Base-by-base conservation (phyloP, 768 basidiomycete genomes). In the Suillus occidentalis region DNA sequence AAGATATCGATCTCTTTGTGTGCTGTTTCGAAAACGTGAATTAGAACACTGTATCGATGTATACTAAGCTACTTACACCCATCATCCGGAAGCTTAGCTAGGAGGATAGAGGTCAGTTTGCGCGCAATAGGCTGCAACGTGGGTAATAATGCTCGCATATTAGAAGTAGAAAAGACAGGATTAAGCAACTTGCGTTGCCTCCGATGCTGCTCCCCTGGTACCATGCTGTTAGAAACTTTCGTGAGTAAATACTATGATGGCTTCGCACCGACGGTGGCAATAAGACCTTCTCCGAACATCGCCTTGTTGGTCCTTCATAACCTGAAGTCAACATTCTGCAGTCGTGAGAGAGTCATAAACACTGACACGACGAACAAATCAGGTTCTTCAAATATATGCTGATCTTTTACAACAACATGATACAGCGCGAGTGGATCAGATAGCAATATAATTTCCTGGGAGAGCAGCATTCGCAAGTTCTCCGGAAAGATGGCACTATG, bases 391-490 rank as follows among this genome's bases (percentile, higher is more conserved):
- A 80, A 86, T 8, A 80, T 75, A 49, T 82, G 78, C 66, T 83
- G 82, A 39, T 85, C 84, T 67, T 82, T 84, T 1, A 36, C 34
- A 8, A 80, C 61, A 45, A 86, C 81, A 28, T 75, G 79, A 39
- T 83, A 81, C 18, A 86, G 67, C 1, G 84, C 84, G 10, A 70
- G 71, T 2, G 84, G 83, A 69, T 86, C 85, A 45, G 77, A 85
- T 73, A 65, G 82, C 84, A 5, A 86, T 10, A 60, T 8, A 2
- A 16, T 5, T 28, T 52, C 50, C 50, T 52, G 18, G 16, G 14
- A 52, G 25, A 28, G 50, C 13, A 28, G 14, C 50, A 28, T 52
- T 28, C 25, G 25, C 13, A 14, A 10, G 61, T 69, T 72, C 22
- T 63, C 60, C n/a, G 22, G 22, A 22, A 12, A 12, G 9, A 49